Evolutionary conservation across 2,329 filamentous ascomycete genomes (phyloP), one percentile per base, ranked within the genome.

Genomic region (Didymella lethalis): DNA sequence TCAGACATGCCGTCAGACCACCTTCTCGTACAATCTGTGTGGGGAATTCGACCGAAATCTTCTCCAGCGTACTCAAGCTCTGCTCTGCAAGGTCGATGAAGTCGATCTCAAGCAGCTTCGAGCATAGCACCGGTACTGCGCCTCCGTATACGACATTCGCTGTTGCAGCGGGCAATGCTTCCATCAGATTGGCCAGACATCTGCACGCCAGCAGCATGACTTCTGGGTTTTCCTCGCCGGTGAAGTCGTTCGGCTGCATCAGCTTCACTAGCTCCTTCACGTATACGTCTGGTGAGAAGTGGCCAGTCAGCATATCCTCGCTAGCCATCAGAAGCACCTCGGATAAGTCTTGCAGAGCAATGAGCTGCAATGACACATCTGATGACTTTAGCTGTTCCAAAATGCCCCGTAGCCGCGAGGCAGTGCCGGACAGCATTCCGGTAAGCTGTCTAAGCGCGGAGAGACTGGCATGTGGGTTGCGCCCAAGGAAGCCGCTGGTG

Each of bases 71-170:
- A 80, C 93, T 99, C 48, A 99, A 81, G 57, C 95, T 93, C 80
- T 99, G 96, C 79, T 99, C 95, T 36, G 96, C 96, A 53, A 99
- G 83, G 77, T 99, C 95, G 75, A 99, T 99, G 76, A 94, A 99
- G 62, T 94, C 90, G 45, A 98, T 98, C 78, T 98, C 93, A 61
- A 98, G 83, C 29, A 99, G 83, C 78, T 98, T 99, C 73, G 94
- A 91, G 79, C 95, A 98, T 26, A 99, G 82, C 12, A 99, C 88
- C 2, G 95, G 93, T 5, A 99, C 95, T 32, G 95, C 95, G 48
- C 93, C 92, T n/a, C 93, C 94, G 74, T 98, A 98, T 4, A 98
- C 95, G 14, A 99, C 93, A 74, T 96, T 97, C 12, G 93, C 91
- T 48, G 95, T 95, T 57, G 94, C 94, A 32, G 92, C 89, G 20